Conservation (phyloP, 441 rosid species). For the Populus hybrid region DNA sequence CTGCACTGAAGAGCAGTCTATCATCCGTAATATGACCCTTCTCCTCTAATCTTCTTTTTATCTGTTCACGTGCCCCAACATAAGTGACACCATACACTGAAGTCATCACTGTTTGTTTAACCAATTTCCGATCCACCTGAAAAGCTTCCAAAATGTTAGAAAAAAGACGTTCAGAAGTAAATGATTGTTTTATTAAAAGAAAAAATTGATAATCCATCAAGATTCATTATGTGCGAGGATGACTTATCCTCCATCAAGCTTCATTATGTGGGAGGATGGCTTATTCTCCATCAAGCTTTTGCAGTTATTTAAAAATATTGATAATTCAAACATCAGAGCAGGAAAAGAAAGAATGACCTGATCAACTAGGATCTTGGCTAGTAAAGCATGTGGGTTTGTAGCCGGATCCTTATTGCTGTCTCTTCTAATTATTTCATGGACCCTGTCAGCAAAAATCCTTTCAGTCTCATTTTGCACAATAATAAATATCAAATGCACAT, state of each 20-base stretch:
- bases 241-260: background rate
- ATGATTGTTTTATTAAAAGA: background rate
- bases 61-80: conserved; percentile 97
- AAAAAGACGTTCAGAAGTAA: background rate
- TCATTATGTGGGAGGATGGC: too few species aligned
- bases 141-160: conserved; percentile 23
- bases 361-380: conserved; percentile 75
- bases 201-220: background rate
- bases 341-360: conserved; percentile 55
- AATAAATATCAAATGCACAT: background rate
- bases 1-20: conserved; percentile 62
- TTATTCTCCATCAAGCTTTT: too few species aligned
- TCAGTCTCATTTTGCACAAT: conserved; percentile 12
- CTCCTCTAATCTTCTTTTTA: conserved; percentile 87
- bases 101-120: conserved; percentile 98
- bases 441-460: conserved; percentile 47
- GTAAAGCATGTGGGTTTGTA: conserved; percentile 58
- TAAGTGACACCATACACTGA: conserved; percentile 98
- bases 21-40: conserved; percentile 88
- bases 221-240: background rate
- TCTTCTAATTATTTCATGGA: conserved; percentile 74
- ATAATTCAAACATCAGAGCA: background rate
- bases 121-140: conserved; percentile 95
- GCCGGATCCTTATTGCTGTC: conserved; percentile 81
- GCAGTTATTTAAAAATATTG: background rate